A percentile compares a stretch with the other conserved stretches of the same genome.
These are phyloP conservation scores for Myrica gale DNA, from an alignment of 306 rosid species.

Conservation along the genomic window DNA sequence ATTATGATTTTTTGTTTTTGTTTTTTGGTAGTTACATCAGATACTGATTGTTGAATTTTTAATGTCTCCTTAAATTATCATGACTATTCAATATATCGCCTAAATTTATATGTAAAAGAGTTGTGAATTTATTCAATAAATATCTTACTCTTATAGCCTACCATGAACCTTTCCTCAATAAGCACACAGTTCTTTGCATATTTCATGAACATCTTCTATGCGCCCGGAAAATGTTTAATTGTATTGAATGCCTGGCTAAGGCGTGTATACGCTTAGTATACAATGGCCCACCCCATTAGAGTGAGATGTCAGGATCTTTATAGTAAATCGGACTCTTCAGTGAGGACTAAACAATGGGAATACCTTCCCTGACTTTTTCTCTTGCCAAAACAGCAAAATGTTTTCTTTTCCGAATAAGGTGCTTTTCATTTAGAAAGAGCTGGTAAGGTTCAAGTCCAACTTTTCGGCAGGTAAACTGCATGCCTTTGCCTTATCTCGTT, in stretches of 20 bases:
- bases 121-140: not conserved
- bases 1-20: too few species aligned
- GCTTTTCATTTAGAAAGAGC: too few species aligned
- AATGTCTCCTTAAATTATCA: not conserved
- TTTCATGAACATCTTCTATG: not conserved
- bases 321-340: not conserved
- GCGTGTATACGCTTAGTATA: not conserved
- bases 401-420: too few species aligned
- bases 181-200: not conserved
- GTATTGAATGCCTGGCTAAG: not conserved
- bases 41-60: not conserved
- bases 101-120: too few species aligned
- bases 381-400: not conserved
- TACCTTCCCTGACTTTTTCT: slow-evolving; percentile 12
- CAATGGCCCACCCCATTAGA: too few species aligned
- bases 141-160: not conserved
- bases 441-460: not conserved
- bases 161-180: not conserved
- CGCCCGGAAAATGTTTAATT: not conserved
- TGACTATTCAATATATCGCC: not conserved
- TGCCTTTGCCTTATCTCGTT: slow-evolving; percentile 25
- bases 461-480: slow-evolving; percentile 22
- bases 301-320: too few species aligned
- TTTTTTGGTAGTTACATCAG: too few species aligned
- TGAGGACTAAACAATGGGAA: slow-evolving; percentile 2